A percentile compares a stretch with the other conserved stretches of the same genome.
Conservation (phyloP, 257 asterid genomes). For the Rubia yunnanensis region DNA sequence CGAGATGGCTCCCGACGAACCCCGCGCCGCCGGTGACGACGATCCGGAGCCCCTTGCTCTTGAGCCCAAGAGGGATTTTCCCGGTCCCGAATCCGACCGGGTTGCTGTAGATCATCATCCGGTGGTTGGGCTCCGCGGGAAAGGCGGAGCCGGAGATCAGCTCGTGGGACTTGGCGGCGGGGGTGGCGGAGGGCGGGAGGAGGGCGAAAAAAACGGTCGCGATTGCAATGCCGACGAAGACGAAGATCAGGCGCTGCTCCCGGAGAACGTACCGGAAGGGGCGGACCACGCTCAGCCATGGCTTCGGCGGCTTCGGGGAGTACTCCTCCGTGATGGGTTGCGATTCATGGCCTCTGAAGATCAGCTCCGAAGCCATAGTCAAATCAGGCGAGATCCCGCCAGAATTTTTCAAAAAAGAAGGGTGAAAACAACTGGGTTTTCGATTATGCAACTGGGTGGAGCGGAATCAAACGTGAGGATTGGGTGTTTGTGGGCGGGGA, state of each 20-base stretch:
- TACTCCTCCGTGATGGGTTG: constrained; percentile 43
- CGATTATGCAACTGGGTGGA: background rate
- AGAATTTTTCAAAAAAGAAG: background rate
- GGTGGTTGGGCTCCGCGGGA: constrained; percentile 33
- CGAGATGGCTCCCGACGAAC: constrained; percentile 88
- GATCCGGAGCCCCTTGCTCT: constrained; percentile 62
- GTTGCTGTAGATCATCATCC: constrained; percentile 40
- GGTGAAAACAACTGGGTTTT: background rate
- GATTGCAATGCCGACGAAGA: constrained; percentile 42
- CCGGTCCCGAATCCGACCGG: constrained; percentile 51
- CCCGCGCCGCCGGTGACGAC: constrained; percentile 98
- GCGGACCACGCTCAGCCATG: constrained; percentile 29
- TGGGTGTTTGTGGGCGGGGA: background rate
- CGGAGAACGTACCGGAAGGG: constrained; percentile 42
- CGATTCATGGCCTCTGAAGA: constrained; percentile 79
- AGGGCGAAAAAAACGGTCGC: constrained; percentile 31
- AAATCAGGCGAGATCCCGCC: constrained; percentile 1
- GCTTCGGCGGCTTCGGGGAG: constrained; percentile 55
- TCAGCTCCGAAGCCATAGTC: constrained; percentile 72
- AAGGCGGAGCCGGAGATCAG: constrained; percentile 23
- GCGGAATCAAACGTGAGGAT: background rate
- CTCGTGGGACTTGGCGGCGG: background rate
- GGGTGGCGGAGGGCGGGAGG: constrained; percentile 19
- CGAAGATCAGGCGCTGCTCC: constrained; percentile 39
- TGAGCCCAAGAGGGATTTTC: constrained; percentile 71